phyloP scores from a whole-genome alignment of 140 eudicot species.

The Flaveria floridana region DNA sequence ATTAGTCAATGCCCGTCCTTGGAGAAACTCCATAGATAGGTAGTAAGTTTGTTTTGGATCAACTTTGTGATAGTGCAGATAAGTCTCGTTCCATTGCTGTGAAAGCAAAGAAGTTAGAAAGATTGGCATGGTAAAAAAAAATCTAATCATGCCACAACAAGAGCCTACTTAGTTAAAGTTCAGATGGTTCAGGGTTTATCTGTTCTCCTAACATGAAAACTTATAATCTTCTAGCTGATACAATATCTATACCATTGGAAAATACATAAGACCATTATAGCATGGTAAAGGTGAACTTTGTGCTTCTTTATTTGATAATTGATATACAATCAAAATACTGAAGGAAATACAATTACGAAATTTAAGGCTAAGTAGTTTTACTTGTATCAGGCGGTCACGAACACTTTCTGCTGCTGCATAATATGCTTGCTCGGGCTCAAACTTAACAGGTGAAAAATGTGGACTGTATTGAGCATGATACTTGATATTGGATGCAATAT shows the following conservation, averaged over 20 bases:
- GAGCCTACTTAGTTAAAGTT: neutral
- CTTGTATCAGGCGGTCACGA: slow-evolving; percentile 86
- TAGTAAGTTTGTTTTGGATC: slow-evolving; percentile 99
- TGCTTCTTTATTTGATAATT: slow-evolving; percentile 15
- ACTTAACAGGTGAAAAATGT: slow-evolving; percentile 90
- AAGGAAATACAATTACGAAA: neutral
- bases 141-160: neutral
- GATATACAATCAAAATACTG: slow-evolving; percentile 14
- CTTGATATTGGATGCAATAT: slow-evolving; percentile 87
- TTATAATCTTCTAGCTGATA: neutral
- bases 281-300: neutral
- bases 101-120: slow-evolving; percentile 17
- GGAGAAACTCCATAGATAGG: slow-evolving; percentile 96
- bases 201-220: slow-evolving; percentile 15
- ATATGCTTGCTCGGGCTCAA: slow-evolving; percentile 96
- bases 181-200: neutral
- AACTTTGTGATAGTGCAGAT: slow-evolving; percentile 75
- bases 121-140: neutral
- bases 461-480: slow-evolving; percentile 93
- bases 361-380: slow-evolving; percentile 25
- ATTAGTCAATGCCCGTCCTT: slow-evolving; percentile 97
- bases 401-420: slow-evolving; percentile 96
- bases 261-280: neutral
- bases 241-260: slow-evolving; percentile 4
- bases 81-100: slow-evolving; percentile 99